These are phyloP conservation scores for Trichophyton rubrum DNA, from an alignment of 2,329 filamentous ascomycete genomes.

Conservation along the genomic window DNA sequence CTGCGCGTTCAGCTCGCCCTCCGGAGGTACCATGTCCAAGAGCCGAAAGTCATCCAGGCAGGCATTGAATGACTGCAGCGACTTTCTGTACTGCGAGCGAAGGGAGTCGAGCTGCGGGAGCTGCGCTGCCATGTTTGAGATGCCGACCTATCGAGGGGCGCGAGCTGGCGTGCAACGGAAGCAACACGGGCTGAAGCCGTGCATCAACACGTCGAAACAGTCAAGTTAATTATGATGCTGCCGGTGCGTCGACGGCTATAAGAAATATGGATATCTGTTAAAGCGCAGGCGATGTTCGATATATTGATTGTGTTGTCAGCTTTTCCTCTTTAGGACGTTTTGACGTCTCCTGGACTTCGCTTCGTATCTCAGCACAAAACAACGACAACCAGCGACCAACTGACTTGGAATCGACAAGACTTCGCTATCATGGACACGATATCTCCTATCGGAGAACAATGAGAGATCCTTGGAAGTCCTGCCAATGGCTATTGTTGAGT, in stretches of 20 bases:
- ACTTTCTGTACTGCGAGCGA: slow-evolving; percentile 27
- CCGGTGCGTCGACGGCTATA: too few species aligned
- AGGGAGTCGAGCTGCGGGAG: slow-evolving; percentile 20
- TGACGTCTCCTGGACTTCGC: not conserved
- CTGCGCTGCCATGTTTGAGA: not conserved
- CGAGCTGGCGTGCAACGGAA: not conserved
- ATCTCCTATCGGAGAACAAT: not conserved
- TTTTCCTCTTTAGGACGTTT: not conserved
- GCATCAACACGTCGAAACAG: not conserved
- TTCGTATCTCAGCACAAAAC: too few species aligned
- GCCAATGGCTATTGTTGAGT: not conserved
- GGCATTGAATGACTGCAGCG: slow-evolving; percentile 33
- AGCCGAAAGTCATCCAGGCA: slow-evolving; percentile 27
- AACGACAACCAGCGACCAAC: too few species aligned
- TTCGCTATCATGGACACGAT: too few species aligned
- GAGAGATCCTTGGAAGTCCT: not conserved
- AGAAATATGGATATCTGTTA: not conserved
- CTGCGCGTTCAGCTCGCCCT: slow-evolving; percentile 9
- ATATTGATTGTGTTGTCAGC: not conserved
- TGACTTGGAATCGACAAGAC: too few species aligned
- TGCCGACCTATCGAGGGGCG: not conserved
- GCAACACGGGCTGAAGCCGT: not conserved
- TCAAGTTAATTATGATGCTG: not conserved
- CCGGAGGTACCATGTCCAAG: slow-evolving; percentile 18
- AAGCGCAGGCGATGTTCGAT: not conserved